Base-by-base conservation (phyloP, 139 green algal species). In the Chlamydomonas eustigma region DNA sequence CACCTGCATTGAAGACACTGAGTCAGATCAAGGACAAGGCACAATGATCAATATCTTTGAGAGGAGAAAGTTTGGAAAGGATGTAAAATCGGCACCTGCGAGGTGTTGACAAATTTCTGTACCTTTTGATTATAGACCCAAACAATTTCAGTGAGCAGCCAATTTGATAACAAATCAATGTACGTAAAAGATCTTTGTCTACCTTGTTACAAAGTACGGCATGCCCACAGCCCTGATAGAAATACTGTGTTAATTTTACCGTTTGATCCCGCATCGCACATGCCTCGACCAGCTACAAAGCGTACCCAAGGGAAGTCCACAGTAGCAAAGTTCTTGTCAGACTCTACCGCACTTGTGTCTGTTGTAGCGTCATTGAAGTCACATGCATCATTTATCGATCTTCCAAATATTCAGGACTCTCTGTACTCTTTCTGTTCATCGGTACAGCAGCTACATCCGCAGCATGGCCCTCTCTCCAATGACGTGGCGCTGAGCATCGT, bases 1-100 rank as follows among this genome's bases (percentile, higher is more conserved):
- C 65, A 72, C 65, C 65, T 72, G 65, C 65, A 72, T 3, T 12
- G 44, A 58, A 58, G 44, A 58, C n/a, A n/a, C n/a, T n/a, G n/a
- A n/a, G n/a, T n/a, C n/a, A n/a, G n/a, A n/a, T n/a, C n/a, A n/a
- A n/a, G n/a, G n/a, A n/a, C n/a, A n/a, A n/a, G n/a, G n/a, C n/a
- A n/a, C n/a, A n/a, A n/a, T n/a, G n/a, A n/a, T n/a, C n/a, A n/a
- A n/a, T n/a, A n/a, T n/a, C n/a, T n/a, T n/a, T n/a, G n/a, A n/a
- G n/a, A n/a, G n/a, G n/a, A n/a, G n/a, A n/a, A n/a, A n/a, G n/a
- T n/a, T n/a, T n/a, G n/a, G n/a, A n/a, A n/a, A n/a, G n/a, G n/a
- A n/a, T n/a, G n/a, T n/a, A n/a, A n/a, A n/a, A n/a, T n/a, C n/a
- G n/a, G n/a, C n/a, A n/a, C n/a, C n/a, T n/a, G n/a, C n/a, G n/a